These are phyloP conservation scores for Yamadazyma jaroonii DNA, from an alignment of 1,139 yeast species.

Conservation along the genomic window DNA sequence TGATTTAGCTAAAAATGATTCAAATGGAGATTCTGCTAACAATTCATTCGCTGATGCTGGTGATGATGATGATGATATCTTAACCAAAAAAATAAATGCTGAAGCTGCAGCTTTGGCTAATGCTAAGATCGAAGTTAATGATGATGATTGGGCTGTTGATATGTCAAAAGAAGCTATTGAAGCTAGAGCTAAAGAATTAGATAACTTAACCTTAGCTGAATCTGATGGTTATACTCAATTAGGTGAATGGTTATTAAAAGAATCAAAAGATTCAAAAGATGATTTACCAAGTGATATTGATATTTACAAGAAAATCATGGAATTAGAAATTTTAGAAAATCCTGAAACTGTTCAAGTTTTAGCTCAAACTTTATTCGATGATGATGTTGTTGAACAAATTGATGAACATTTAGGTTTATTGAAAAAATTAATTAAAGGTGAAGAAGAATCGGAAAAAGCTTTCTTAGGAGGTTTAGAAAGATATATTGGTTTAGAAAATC, in stretches of 20 bases:
- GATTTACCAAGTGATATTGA: constrained; percentile 81
- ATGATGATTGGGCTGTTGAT: constrained; percentile 98
- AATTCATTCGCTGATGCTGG: constrained; percentile 25
- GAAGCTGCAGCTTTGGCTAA: constrained; percentile 69
- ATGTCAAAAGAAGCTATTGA: constrained; percentile 96
- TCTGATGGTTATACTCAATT: constrained; percentile 60
- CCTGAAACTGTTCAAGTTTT: constrained; percentile 85
- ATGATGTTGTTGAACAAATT: constrained; percentile 70
- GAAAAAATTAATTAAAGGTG: constrained; percentile 66
- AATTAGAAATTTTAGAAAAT: constrained; percentile 67
- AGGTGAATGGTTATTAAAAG: constrained; percentile 81
- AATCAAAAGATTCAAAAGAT: constrained; percentile 52
- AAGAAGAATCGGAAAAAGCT: constrained; percentile 74
- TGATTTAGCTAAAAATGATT: constrained; percentile 70
- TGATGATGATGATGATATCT: constrained; percentile 70
- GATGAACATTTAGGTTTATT: constrained; percentile 79
- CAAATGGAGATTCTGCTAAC: constrained; percentile 31
- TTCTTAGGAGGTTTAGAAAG: constrained; percentile 96
- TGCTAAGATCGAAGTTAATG: constrained; percentile 63
- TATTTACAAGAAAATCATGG: constrained; percentile 84
- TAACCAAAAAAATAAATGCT: constrained; percentile 78
- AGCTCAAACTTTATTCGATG: constrained; percentile 86
- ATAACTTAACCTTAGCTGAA: constrained; percentile 50
- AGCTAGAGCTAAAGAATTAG: constrained; percentile 86
- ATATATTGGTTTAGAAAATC: constrained; percentile 79